phyloP scores from a whole-genome alignment of 1,284 basidiomycete genomes.

The Moesziomyces aphidis region DNA sequence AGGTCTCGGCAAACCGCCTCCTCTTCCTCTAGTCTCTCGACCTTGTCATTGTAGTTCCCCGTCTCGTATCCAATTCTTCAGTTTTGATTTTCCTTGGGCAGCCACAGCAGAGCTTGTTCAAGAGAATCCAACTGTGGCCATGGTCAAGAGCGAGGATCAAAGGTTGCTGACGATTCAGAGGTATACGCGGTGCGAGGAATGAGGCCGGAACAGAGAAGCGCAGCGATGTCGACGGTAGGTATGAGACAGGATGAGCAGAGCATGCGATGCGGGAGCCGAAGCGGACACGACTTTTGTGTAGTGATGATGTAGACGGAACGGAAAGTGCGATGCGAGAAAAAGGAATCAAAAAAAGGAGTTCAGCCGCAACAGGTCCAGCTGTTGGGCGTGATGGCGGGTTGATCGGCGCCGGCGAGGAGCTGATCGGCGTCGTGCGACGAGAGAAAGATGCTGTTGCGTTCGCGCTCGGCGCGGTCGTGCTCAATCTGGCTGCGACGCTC shows the following conservation, averaged over 20 bases:
- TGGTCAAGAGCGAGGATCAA: too few species aligned
- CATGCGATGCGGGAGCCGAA: background rate
- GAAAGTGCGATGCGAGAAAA: background rate
- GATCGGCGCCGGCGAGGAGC: background rate
- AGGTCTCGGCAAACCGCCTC: conserved; percentile 17
- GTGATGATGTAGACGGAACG: background rate
- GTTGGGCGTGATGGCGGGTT: conserved; percentile 9
- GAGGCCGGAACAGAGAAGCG: too few species aligned
- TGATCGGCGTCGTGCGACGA: conserved; percentile 5
- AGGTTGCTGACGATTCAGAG: too few species aligned
- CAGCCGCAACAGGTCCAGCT: conserved; percentile 44
- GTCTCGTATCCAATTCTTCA: background rate
- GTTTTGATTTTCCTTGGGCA: background rate
- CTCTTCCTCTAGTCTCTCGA: conserved; percentile 22
- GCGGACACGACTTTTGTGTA: background rate
- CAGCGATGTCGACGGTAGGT: too few species aligned
- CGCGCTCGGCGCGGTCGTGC: conserved; percentile 18
- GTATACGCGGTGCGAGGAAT: too few species aligned
- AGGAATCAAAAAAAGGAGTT: background rate
- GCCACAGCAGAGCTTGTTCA: too few species aligned
- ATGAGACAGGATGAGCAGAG: too few species aligned
- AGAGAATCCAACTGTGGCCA: too few species aligned
- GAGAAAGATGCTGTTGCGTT: conserved; percentile 43
- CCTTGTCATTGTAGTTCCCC: background rate
- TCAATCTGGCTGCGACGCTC: conserved; percentile 48